A percentile compares a stretch with the other conserved stretches of the same genome.
These are phyloP conservation scores for Colletotrichum trifolii DNA, from an alignment of 2,329 filamentous ascomycete genomes.

Conservation along the genomic window DNA sequence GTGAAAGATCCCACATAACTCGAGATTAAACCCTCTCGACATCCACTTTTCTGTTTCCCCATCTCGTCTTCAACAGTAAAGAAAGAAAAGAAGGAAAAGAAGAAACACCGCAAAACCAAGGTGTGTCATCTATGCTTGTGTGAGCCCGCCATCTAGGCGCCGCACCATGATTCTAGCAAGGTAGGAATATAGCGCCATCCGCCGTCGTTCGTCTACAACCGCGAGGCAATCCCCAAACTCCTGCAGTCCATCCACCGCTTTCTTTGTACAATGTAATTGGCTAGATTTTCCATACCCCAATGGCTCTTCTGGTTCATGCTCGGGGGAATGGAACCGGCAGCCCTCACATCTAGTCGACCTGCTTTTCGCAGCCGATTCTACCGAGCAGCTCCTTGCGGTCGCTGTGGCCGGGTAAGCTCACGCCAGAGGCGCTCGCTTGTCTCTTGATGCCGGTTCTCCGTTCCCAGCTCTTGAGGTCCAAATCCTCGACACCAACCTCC, in stretches of 20 bases:
- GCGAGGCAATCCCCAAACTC: conserved; percentile 4
- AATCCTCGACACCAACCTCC: conserved; percentile 78
- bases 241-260: conserved; percentile 1
- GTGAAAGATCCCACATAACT: conserved; percentile 18
- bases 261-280: conserved; percentile 17
- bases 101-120: background rate
- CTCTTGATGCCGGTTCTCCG: conserved; percentile 66
- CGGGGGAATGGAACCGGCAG: background rate
- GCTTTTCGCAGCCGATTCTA: conserved; percentile 86
- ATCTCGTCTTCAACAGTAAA: background rate
- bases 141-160: conserved; percentile 31
- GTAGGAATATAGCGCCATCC: conserved; percentile 15
- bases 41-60: conserved; percentile 1
- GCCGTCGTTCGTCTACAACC: background rate
- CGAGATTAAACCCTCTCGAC: conserved; percentile 5
- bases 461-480: conserved; percentile 75
- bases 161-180: conserved; percentile 28
- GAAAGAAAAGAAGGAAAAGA: background rate
- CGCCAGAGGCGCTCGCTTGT: conserved; percentile 63
- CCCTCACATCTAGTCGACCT: conserved; percentile 58
- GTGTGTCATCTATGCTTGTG: conserved; percentile 32
- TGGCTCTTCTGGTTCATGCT: background rate
- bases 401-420: conserved; percentile 76
- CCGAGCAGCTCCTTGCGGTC: conserved; percentile 85
- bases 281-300: background rate